Evolutionary conservation across 345 rosid species (phyloP), one percentile per base, ranked within the genome.

Genomic region (Gossypium herbaceum): DNA sequence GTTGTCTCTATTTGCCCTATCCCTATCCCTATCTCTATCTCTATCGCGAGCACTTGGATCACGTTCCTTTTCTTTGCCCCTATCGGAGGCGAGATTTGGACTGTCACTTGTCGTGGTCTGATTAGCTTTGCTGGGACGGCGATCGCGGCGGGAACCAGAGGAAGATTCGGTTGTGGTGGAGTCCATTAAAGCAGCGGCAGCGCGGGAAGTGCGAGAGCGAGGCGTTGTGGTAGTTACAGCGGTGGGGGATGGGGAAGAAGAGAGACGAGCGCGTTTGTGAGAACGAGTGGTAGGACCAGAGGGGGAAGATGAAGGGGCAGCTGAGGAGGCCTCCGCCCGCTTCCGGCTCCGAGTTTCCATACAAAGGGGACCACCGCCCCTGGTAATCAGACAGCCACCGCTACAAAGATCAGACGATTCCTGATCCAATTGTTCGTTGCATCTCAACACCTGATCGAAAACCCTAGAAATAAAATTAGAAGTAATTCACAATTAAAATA

Each of bases 301-400:
- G 56, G 85, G 68, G 54, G 73, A 70, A 58, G 88, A 84, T 73
- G 97, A 87, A 79, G 96, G 94, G 91, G 97, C 93, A 84, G 97
- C 75, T 89, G 97, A 96, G 95, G 98, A 85, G 86, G 97, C 98
- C 99, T 96, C 98, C 97, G 97, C 99, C 97, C 99, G 92, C 94
- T 96, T 96, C 87, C 99, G 97, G 95, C 99, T 92, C 74, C 99
- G 97, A 89, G 98, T 96, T 96, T 96, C 99, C 99, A 93, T 96
- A 96, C 99, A 96, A 90, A 60, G 90, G 80, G 90, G 80, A 90
- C 69, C 78, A 79, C 76, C 81, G 81, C 84, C 81, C 86, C 82
- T 83, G 81, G 68, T 48, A 68, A 84, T 72, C 77, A 68, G 81
- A 76, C 39, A 80, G 79, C 51, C 72, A n/a, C 77, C 65, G 13